Conservation (phyloP, 257 asterid genomes). For the Solanum chiquidenum region DNA sequence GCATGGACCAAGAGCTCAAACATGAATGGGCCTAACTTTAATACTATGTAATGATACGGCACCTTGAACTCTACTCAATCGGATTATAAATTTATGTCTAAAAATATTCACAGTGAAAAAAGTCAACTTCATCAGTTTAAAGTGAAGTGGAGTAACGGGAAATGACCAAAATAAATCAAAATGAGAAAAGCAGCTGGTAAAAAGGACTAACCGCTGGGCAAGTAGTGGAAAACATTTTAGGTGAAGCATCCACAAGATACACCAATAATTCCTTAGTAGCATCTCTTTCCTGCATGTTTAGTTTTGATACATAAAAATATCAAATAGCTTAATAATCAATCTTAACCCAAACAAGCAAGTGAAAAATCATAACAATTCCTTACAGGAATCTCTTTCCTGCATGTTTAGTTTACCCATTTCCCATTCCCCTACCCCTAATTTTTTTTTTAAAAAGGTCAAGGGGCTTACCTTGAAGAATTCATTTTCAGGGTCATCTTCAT, state of each 20-base stretch:
- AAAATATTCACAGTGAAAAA: background rate
- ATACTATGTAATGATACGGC: background rate
- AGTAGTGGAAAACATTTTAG: slow-evolving; percentile 69
- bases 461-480: slow-evolving; percentile 39
- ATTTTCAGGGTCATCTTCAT: slow-evolving; percentile 59
- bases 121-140: background rate
- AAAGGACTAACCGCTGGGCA: slow-evolving; percentile 30
- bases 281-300: slow-evolving; percentile 47
- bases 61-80: background rate
- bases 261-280: slow-evolving; percentile 62
- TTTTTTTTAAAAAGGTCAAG: background rate
- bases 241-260: slow-evolving; percentile 88
- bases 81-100: background rate
- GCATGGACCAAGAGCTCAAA: background rate
- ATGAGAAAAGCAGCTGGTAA: background rate
- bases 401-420: background rate
- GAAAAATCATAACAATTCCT: slow-evolving; percentile 24
- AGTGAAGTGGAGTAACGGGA: background rate
- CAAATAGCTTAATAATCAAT: background rate
- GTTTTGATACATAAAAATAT: slow-evolving; percentile 12
- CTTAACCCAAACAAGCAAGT: background rate
- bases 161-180: background rate
- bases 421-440: background rate
- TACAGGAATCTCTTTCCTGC: slow-evolving; percentile 34
- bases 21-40: background rate